phyloP scores from a whole-genome alignment of 345 rosid species.

The Lepidium didymum region DNA sequence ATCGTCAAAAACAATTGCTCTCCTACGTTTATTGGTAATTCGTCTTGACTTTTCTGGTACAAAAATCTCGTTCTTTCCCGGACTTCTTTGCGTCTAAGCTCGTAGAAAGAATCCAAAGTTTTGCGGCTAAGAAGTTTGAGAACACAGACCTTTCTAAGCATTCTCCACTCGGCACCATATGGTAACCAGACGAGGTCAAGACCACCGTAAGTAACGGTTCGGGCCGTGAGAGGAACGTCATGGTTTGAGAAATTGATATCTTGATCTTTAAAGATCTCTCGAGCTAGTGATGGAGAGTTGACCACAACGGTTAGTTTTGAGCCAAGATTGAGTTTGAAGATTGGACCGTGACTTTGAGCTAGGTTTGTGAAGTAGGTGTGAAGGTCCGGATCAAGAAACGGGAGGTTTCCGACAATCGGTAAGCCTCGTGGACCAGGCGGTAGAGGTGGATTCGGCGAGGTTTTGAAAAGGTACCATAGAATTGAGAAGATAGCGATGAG shows the following conservation, averaged over 20 bases:
- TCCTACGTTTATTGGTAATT: conserved; percentile 26
- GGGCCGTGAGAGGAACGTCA: conserved; percentile 26
- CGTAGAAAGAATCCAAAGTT: conserved; percentile 31
- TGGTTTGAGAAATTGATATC: conserved; percentile 43
- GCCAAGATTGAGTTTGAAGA: conserved; percentile 37
- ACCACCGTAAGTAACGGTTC: conserved; percentile 27
- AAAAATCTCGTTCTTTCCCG: conserved; percentile 12
- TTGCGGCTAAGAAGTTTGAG: conserved; percentile 28
- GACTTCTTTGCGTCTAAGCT: conserved; percentile 25
- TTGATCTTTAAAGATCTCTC: conserved; percentile 36
- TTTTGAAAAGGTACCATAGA: neutral
- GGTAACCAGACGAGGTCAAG: conserved; percentile 27
- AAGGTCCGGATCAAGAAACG: conserved; percentile 39
- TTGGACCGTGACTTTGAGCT: conserved; percentile 33
- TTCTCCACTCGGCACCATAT: conserved; percentile 41
- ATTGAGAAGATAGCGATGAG: neutral
- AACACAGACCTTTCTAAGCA: conserved; percentile 34
- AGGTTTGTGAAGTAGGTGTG: conserved; percentile 35
- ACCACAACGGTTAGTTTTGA: conserved; percentile 32
- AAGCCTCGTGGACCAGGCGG: conserved; percentile 49
- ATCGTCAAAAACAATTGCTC: conserved; percentile 28
- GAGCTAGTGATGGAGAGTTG: conserved; percentile 36
- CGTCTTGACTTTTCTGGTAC: neutral
- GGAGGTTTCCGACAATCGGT: conserved; percentile 45
- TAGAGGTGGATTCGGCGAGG: neutral